phyloP scores from a whole-genome alignment of 2,329 filamentous ascomycete genomes.

The Lecanicillium sp. region DNA sequence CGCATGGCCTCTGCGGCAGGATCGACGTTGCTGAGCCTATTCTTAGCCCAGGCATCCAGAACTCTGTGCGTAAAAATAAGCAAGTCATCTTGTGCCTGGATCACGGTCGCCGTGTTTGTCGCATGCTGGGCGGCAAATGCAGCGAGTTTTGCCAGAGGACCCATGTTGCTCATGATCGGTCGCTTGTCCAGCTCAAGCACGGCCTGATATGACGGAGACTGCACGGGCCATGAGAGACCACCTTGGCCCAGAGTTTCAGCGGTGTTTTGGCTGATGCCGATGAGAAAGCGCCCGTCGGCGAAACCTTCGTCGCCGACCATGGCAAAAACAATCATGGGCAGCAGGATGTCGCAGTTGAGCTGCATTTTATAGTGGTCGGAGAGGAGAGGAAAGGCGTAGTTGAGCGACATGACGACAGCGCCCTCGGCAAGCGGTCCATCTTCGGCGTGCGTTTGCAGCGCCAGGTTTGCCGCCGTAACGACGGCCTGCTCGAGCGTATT shows the following conservation, averaged over 20 bases:
- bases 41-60: conserved; percentile 65
- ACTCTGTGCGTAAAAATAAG: conserved; percentile 59
- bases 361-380: conserved; percentile 49
- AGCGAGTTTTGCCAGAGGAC: conserved; percentile 57
- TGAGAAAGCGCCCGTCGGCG: conserved; percentile 67
- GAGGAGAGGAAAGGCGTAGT: conserved; percentile 68
- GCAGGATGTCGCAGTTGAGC: conserved; percentile 60
- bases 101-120: conserved; percentile 31
- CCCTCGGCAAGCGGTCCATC: conserved; percentile 34
- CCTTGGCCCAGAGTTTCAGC: conserved; percentile 31
- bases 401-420: conserved; percentile 63
- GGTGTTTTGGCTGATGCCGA: conserved; percentile 60
- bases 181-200: conserved; percentile 51
- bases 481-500: conserved; percentile 65
- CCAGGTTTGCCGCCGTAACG: conserved; percentile 68
- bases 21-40: conserved; percentile 67
- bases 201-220: conserved; percentile 51
- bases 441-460: conserved; percentile 43
- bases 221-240: conserved; percentile 54
- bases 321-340: conserved; percentile 62
- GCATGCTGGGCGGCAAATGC: conserved; percentile 56
- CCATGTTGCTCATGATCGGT: conserved; percentile 59
- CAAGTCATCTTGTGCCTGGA: conserved; percentile 52
- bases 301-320: conserved; percentile 68
- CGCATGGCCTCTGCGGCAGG: conserved; percentile 54